Evolutionary conservation across 306 rosid species (phyloP), one percentile per base, ranked within the genome.

Genomic region (Castanea mollissima): DNA sequence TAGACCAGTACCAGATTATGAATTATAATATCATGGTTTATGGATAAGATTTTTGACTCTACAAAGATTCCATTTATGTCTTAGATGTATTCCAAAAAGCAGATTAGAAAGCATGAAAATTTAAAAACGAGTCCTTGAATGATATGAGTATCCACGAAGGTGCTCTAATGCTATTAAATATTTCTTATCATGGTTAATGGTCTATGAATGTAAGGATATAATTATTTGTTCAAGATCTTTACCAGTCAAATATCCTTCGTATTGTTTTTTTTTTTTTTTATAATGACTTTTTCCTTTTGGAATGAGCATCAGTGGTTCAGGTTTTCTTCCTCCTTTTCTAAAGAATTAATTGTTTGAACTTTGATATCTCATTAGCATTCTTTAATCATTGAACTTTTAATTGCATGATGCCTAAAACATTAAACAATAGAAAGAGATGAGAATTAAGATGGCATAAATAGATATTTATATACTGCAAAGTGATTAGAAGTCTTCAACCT

Each of bases 171-270:
- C 64, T 20, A 10, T 58, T 58, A 5, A 55, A 55, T 20, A 55
- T 55, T 55, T 16, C 41, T 35, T 35, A 46, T 46, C 52, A 46
- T 46, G 52, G 52, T 8, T 21, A 55, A 15, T 8, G 14, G 10
- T 62, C 38, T 16, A 13, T 62, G 69, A 12, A 27, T 15, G 38
- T 58, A 5, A 58, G 11, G 3, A 58, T 44, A 58, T 58, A 58
- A 2, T 58, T 13, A 1, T 62, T 13, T 29, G 35, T 29, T 29
- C 11, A 8, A 4, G 18, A 52, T 32, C 57, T 56, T 31, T 12
- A 65, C 65, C 51, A 41, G 79, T 80, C 83, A 80, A 35, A 65
- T 46, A 65, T 12, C 57, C 54, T 55, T 65, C 51, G 4, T 46
- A 63, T 21, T 21, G 21, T 73, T 23, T 16, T 55, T 74, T 5